A percentile compares a stretch with the other conserved stretches of the same genome.
Conservation (phyloP, 352 stramenopile genomes). For the Pythium diclinum region DNA sequence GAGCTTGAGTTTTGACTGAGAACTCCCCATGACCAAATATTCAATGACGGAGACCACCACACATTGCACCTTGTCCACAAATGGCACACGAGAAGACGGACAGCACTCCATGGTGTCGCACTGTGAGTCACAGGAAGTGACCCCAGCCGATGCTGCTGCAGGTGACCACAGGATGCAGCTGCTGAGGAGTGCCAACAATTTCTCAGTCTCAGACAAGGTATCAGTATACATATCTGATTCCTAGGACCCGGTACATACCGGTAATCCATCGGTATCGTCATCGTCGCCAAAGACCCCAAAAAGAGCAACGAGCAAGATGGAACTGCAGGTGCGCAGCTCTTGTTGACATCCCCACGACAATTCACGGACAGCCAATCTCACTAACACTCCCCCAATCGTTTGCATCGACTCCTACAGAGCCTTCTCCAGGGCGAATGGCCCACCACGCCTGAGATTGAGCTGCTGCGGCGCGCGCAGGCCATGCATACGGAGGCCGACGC, state of each 20-base stretch:
- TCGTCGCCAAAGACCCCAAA: background rate
- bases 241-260: background rate
- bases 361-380: no score
- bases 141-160: background rate
- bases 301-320: background rate
- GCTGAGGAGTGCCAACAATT: background rate
- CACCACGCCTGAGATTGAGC: slow-evolving; percentile 50
- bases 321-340: slow-evolving; percentile 4
- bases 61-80: no score
- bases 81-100: no score
- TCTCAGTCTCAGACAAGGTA: background rate
- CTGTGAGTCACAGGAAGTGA: no score
- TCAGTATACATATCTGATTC: background rate
- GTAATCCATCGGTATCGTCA: background rate
- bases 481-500: slow-evolving; percentile 43
- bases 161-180: background rate
- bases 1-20: no score
- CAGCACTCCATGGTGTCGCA: no score
- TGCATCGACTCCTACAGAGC: slow-evolving; percentile 27
- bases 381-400: background rate
- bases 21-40: no score
- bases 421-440: slow-evolving; percentile 54
- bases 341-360: background rate
- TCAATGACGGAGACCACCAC: no score
- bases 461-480: slow-evolving; percentile 43